A percentile compares a stretch with the other conserved stretches of the same genome.
These are phyloP conservation scores for Globisporangium iwayamae DNA, from an alignment of 352 stramenopile genomes.

Conservation along the genomic window DNA sequence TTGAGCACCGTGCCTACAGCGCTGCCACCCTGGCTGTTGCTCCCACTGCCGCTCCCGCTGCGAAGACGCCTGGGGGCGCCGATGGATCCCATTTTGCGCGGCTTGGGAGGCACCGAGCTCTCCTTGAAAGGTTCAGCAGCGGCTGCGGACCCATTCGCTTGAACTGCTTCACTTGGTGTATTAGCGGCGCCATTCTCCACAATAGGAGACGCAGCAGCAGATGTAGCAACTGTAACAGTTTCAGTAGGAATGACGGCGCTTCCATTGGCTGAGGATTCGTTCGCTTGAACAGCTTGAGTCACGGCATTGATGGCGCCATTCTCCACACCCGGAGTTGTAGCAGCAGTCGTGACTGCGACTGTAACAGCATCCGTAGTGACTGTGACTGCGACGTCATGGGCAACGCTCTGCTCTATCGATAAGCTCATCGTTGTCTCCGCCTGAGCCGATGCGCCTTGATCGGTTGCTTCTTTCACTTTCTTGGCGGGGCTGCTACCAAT, in stretches of 20 bases:
- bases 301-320: too few species aligned
- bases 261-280: too few species aligned
- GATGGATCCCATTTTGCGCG: constrained; percentile 20
- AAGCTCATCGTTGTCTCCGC: neutral
- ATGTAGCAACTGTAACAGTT: neutral
- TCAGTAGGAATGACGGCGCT: neutral
- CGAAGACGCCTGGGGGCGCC: constrained; percentile 39
- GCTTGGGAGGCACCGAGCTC: constrained; percentile 30
- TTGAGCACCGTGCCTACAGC: constrained; percentile 18
- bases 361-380: neutral
- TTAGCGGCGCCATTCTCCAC: neutral
- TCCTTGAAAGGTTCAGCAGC: neutral
- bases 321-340: too few species aligned
- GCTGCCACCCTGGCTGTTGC: constrained; percentile 23
- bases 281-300: too few species aligned
- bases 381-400: neutral
- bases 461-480: neutral
- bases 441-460: neutral
- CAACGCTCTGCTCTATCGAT: neutral
- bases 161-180: neutral
- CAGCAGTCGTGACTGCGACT: neutral
- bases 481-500: neutral
- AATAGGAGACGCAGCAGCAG: neutral
- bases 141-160: neutral
- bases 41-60: constrained; percentile 47